Evolutionary conservation across 495 filamentous ascomycete species (phyloP), one percentile per base, ranked within the genome.

Genomic region (Penicillium verhagenii): DNA sequence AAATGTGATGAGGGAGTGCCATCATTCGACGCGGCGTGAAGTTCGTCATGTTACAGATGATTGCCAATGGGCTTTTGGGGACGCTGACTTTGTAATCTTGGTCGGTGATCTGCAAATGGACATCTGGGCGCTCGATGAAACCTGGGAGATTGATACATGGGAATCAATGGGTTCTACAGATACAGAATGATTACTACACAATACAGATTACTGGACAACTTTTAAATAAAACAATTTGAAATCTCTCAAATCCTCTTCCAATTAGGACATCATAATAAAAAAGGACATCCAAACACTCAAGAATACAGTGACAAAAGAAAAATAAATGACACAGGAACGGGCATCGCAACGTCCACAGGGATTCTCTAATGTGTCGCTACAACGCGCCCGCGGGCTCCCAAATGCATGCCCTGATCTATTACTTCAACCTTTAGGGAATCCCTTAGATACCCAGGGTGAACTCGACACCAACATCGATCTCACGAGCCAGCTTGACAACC

Each of bases 401-500:
- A 57, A 61, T 63, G 60, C 63, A 58, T 61, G 56, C 52, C 53
- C 44, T 54, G 46, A 46, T 53, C 42, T 50, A 53, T 28, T 31
- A 54, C 28, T 35, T 50, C 47, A 26, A 45, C 20, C 33, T 45
- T 52, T 18, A 13, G 10, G 31, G 18, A 37, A 35, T 24, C 31
- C 13, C 47, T 72, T 88, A 97, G 76, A 98, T 95, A 71, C 91
- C 94, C 61, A 97, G 82, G 61, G 88, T 92, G 75, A 97, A 98
- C 73, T 97, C 93, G 60, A 98, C 94, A 51, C 91, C 94, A 53
- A 98, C 93, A 67, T 98, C 94, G 68, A 97, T 96, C 65, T 97
- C 94, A 59, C 94, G 89, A 68, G 92, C 92, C 90, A 96, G 89
- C 85, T 97, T 97, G 61, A 98, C 95, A 46, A 98, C 89, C 82